Evolutionary conservation across 148 eudicot genomes (phyloP).

Genomic region (Rheum nobile): DNA sequence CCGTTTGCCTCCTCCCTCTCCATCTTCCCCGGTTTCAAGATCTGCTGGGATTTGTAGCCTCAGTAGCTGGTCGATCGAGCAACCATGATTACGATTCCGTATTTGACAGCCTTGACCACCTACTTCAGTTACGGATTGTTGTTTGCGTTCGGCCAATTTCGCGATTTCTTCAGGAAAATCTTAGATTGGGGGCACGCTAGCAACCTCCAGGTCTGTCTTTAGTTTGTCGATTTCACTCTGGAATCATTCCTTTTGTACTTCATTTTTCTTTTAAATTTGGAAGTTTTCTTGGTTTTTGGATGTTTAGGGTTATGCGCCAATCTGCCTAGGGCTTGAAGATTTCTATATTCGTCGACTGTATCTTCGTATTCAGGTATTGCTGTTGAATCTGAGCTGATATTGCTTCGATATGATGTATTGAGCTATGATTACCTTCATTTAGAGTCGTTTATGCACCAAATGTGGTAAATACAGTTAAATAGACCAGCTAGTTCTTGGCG

Average conservation of each 20-base stretch:
- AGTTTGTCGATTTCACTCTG: neutral
- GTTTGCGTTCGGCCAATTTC: conserved; percentile 75
- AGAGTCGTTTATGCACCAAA: neutral
- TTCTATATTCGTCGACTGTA: conserved; percentile 76
- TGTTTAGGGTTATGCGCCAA: conserved; percentile 83
- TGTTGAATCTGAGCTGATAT: conserved; percentile 2
- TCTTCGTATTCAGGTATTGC: conserved; percentile 71
- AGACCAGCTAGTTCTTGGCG: neutral
- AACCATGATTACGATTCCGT: conserved; percentile 84
- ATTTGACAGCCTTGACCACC: conserved; percentile 81
- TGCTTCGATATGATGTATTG: neutral
- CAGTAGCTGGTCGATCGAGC: neutral
- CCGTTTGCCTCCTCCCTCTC: neutral
- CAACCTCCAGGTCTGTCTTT: conserved; percentile 46
- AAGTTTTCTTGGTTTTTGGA: conserved; percentile 5
- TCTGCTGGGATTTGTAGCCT: neutral
- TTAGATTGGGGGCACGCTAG: conserved; percentile 65
- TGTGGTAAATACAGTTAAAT: neutral
- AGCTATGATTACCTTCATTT: neutral
- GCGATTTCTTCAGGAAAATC: conserved; percentile 65
- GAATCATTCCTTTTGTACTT: neutral
- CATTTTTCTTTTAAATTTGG: conserved; percentile 1
- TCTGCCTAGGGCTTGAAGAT: conserved; percentile 89
- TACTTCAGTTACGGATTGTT: conserved; percentile 82
- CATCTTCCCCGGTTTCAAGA: conserved; percentile 1